These are phyloP conservation scores for Ogataea sp. DNA, from an alignment of 805 yeast species.

Conservation along the genomic window DNA sequence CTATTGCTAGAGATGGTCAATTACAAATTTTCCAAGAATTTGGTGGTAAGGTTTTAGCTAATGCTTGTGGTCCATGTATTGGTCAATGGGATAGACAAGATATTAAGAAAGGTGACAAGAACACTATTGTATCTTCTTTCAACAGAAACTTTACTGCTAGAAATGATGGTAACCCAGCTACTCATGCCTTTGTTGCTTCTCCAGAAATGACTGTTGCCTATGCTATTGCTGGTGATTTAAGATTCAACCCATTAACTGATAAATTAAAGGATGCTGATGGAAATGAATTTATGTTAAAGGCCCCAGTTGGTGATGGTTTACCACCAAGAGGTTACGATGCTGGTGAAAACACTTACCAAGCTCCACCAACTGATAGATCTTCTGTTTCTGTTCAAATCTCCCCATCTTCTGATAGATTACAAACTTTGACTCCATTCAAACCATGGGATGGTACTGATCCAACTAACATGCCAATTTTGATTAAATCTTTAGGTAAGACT, in stretches of 20 bases:
- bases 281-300: slow-evolving; percentile 62
- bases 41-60: slow-evolving; percentile 91
- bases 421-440: slow-evolving; percentile 86
- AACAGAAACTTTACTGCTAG: slow-evolving; percentile 97
- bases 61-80: slow-evolving; percentile 99
- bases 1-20: slow-evolving; percentile 92
- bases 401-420: slow-evolving; percentile 95
- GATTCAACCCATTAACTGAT: slow-evolving; percentile 88
- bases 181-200: slow-evolving; percentile 97
- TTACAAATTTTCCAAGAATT: slow-evolving; percentile 70
- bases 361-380: slow-evolving; percentile 86
- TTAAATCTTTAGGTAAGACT: slow-evolving; percentile 95
- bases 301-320: slow-evolving; percentile 80
- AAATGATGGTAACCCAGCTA: slow-evolving; percentile 96
- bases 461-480: slow-evolving; percentile 79
- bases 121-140: slow-evolving; percentile 93
- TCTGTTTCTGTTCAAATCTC: slow-evolving; percentile 65
- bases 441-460: slow-evolving; percentile 98
- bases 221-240: slow-evolving; percentile 89
- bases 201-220: slow-evolving; percentile 97
- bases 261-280: slow-evolving; percentile 67
- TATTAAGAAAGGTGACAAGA: slow-evolving; percentile 51
- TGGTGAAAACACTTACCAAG: slow-evolving; percentile 85
- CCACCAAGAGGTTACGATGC: slow-evolving; percentile 61
- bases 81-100: slow-evolving; percentile 98